A percentile compares a stretch with the other conserved stretches of the same genome.
phyloP scores from a whole-genome alignment of 1,284 basidiomycete genomes.

The Heterobasidion irregulare region DNA sequence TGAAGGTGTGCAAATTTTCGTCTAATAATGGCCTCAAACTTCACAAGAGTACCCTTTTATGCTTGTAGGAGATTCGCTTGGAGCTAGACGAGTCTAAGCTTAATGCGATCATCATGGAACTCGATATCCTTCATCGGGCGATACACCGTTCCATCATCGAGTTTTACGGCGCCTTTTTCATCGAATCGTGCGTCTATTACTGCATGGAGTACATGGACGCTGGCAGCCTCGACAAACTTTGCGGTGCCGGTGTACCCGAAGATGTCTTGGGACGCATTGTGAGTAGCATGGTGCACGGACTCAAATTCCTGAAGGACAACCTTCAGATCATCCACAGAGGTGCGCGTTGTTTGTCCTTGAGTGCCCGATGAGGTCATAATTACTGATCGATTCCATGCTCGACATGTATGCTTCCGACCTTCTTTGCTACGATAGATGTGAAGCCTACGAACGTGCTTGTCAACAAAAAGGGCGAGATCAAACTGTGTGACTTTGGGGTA shows the following conservation, averaged over 20 bases:
- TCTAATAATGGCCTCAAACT: not conserved
- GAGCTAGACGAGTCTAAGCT: conserved; percentile 93
- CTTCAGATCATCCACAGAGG: conserved; percentile 96
- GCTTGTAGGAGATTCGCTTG: conserved; percentile 87
- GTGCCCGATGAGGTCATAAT: not conserved
- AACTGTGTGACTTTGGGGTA: conserved; percentile 97
- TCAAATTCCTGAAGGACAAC: conserved; percentile 94
- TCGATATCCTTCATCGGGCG: conserved; percentile 94
- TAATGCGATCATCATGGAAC: conserved; percentile 96
- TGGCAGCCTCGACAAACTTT: conserved; percentile 86
- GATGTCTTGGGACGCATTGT: conserved; percentile 83
- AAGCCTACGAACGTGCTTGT: conserved; percentile 97
- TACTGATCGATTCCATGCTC: not conserved
- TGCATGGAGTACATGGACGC: conserved; percentile 99
- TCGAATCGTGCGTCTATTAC: conserved; percentile 97
- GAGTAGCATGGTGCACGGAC: conserved; percentile 78
- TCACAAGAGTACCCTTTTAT: not conserved
- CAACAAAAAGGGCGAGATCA: conserved; percentile 84
- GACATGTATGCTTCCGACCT: not conserved
- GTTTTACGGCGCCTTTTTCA: conserved; percentile 98
- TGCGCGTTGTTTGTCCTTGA: conserved; percentile 27
- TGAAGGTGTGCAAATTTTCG: conserved; percentile 67
- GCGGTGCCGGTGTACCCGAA: conserved; percentile 69
- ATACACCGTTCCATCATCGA: conserved; percentile 91
- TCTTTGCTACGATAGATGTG: conserved; percentile 56